phyloP scores from a whole-genome alignment of 805 yeast genomes.

The Sungouiozyma intestinalis region DNA sequence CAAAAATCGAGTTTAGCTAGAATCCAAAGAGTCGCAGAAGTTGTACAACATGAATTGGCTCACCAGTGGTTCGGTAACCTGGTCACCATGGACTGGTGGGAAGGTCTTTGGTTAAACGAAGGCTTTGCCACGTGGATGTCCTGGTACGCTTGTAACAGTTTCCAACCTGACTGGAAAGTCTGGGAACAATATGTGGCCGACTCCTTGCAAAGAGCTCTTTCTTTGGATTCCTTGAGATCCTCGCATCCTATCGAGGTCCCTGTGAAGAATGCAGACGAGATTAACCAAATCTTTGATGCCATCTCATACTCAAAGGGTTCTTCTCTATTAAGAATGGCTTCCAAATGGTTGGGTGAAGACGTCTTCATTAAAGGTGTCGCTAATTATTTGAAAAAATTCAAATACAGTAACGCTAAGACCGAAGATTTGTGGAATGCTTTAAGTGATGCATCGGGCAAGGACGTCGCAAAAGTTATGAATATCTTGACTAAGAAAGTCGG shows the following conservation, averaged over 20 bases:
- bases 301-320: slow-evolving; percentile 79
- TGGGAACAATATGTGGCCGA: slow-evolving; percentile 29
- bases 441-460: slow-evolving; percentile 49
- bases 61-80: slow-evolving; percentile 90
- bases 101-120: slow-evolving; percentile 81
- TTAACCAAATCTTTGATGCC: slow-evolving; percentile 73
- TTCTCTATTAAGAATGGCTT: slow-evolving; percentile 65
- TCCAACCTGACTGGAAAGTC: slow-evolving; percentile 76
- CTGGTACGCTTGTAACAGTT: slow-evolving; percentile 44
- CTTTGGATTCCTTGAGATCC: slow-evolving; percentile 45
- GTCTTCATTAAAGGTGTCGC: slow-evolving; percentile 65
- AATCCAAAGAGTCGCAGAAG: slow-evolving; percentile 59
- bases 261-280: slow-evolving; percentile 66
- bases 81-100: slow-evolving; percentile 93
- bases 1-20: slow-evolving; percentile 36
- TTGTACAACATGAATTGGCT: slow-evolving; percentile 77
- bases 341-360: slow-evolving; percentile 59
- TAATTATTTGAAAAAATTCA: slow-evolving; percentile 49
- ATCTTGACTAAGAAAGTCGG: slow-evolving; percentile 70
- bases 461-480: slow-evolving; percentile 49
- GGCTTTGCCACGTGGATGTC: slow-evolving; percentile 81
- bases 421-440: slow-evolving; percentile 63
- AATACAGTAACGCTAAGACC: slow-evolving; percentile 64
- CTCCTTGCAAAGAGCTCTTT: slow-evolving; percentile 28
- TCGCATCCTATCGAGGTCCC: slow-evolving; percentile 81